A percentile compares a stretch with the other conserved stretches of the same genome.
Evolutionary conservation across 2,329 filamentous ascomycete genomes (phyloP).

Genomic region (Diaporthe eres): DNA sequence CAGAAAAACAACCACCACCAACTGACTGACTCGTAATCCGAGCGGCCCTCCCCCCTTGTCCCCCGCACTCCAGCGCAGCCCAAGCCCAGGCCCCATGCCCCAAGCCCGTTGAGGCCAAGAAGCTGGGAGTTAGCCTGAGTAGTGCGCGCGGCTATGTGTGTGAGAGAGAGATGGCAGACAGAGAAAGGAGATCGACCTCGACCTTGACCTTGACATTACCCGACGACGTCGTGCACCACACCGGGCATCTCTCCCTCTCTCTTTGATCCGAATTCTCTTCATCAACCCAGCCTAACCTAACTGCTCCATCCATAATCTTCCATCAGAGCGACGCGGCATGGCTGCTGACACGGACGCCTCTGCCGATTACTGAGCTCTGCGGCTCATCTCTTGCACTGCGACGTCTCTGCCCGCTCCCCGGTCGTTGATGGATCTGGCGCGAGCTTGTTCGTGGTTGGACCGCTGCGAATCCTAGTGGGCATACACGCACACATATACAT

Average conservation of each 20-base stretch:
- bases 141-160: background rate
- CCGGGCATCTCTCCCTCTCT: background rate
- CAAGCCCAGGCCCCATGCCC: conserved; percentile 9
- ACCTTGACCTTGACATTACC: conserved; percentile 18
- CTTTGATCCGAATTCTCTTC: background rate
- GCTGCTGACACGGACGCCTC: background rate
- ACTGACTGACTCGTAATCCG: conserved; percentile 28
- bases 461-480: background rate
- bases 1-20: background rate
- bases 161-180: background rate
- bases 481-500: background rate
- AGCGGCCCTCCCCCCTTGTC: conserved; percentile 18
- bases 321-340: conserved; percentile 10
- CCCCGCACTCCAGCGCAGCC: conserved; percentile 25
- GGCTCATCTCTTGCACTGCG: background rate
- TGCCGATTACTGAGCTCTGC: conserved; percentile 11
- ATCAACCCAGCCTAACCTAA: background rate
- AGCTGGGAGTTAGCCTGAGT: conserved; percentile 26
- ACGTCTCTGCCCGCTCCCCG: conserved; percentile 15
- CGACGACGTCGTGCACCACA: conserved; percentile 28
- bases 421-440: conserved; percentile 16
- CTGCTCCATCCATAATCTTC: background rate
- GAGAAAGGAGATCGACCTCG: conserved; percentile 19
- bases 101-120: conserved; percentile 28
- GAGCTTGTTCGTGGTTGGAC: conserved; percentile 23